Percentiles rank a stretch among this genome's conserved stretches.
Evolutionary conservation across 2,329 filamentous ascomycete species (phyloP).

Genomic region (Scorias spongiosa): DNA sequence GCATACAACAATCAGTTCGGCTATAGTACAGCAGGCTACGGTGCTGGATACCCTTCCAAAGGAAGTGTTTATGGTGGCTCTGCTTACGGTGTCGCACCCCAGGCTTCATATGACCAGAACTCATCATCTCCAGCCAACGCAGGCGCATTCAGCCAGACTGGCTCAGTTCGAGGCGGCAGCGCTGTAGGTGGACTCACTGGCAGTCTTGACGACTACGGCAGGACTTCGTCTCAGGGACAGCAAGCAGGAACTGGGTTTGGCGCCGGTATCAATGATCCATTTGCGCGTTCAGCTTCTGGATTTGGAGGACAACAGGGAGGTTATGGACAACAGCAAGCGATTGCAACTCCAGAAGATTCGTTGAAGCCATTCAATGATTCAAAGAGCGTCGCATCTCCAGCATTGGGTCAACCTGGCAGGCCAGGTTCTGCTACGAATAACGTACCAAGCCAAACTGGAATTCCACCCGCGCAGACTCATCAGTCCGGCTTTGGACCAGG

Average conservation of each 20-base stretch:
- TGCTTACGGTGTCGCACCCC: constrained; percentile 40
- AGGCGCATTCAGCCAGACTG: constrained; percentile 31
- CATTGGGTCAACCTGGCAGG: constrained; percentile 45
- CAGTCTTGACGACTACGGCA: constrained; percentile 44
- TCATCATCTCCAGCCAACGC: constrained; percentile 48
- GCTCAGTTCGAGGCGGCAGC: constrained; percentile 31
- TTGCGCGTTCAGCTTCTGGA: constrained; percentile 41
- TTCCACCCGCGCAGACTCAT: constrained; percentile 41
- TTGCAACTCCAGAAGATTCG: constrained; percentile 31
- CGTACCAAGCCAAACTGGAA: constrained; percentile 35
- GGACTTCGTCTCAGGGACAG: constrained; percentile 37
- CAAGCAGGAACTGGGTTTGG: constrained; percentile 36
- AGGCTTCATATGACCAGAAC: constrained; percentile 45
- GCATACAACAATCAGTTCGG: constrained; percentile 50
- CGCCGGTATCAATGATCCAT: constrained; percentile 40
- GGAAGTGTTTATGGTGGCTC: constrained; percentile 48
- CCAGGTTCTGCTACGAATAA: constrained; percentile 49
- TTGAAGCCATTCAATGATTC: constrained; percentile 43
- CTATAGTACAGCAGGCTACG: constrained; percentile 30
- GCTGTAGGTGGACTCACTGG: constrained; percentile 26
- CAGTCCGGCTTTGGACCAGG: constrained; percentile 40
- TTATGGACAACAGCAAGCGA: constrained; percentile 23
- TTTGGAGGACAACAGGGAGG: constrained; percentile 37
- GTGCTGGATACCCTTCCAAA: constrained; percentile 28
- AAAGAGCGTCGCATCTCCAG: constrained; percentile 40